Percentiles rank a stretch among this genome's conserved stretches.
Conservation (phyloP, 352 stramenopile species). For the Blastocystis hominis region DNA sequence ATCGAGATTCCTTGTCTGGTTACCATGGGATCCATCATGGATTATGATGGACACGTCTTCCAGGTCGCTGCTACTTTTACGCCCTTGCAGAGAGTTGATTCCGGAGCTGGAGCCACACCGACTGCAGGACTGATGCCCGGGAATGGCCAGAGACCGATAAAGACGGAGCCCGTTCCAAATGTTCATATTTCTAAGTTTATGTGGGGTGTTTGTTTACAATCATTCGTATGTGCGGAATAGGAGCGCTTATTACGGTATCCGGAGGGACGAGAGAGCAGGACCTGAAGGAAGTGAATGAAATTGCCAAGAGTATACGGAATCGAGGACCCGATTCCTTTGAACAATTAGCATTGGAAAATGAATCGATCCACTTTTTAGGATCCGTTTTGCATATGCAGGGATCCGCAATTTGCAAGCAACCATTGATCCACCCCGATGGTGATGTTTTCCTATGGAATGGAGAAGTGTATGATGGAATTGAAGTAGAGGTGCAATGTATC, state of each 20-base stretch:
- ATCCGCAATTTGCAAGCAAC: background rate
- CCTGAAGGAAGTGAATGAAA: background rate
- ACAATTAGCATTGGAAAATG: background rate
- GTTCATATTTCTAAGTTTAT: conserved; percentile 49
- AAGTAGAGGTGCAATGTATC: background rate
- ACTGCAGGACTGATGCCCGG: background rate
- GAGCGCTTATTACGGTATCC: background rate
- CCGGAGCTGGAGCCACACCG: no score
- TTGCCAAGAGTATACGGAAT: background rate
- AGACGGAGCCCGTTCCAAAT: background rate
- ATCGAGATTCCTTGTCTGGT: conserved; percentile 36
- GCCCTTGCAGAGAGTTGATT: background rate
- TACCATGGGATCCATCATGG: conserved; percentile 50
- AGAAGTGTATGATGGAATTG: conserved; percentile 5
- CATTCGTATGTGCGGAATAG: conserved; percentile 15
- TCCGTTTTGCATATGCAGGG: conserved; percentile 32
- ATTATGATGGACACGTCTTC: conserved; percentile 47
- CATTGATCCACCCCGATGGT: background rate
- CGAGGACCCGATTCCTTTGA: conserved; percentile 32
- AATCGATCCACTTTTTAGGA: background rate
- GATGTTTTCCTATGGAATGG: conserved; percentile 49
- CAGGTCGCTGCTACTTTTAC: conserved; percentile 46
- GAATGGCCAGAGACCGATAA: background rate
- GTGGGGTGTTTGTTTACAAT: background rate
- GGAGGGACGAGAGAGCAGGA: background rate